phyloP scores from a whole-genome alignment of 257 asterid genomes.

The Salvia rosmarinus region DNA sequence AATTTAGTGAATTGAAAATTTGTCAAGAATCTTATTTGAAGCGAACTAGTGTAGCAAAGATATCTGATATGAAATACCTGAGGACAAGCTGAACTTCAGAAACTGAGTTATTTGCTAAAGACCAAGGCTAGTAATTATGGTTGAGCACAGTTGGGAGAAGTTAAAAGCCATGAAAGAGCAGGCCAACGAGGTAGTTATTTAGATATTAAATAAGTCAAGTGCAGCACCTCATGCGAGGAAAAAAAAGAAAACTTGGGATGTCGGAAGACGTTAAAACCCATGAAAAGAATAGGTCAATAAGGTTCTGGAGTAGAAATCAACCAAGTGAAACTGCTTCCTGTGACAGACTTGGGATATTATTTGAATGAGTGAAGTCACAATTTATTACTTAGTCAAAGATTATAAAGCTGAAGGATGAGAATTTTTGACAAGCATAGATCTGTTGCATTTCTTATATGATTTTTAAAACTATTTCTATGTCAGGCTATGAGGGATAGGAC shows the following conservation, averaged over 20 bases:
- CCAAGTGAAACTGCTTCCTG: slow-evolving; percentile 11
- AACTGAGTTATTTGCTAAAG: too few species aligned
- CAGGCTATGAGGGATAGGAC: slow-evolving; percentile 10
- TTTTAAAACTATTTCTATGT: slow-evolving; percentile 14
- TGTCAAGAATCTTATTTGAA: too few species aligned
- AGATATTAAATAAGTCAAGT: neutral
- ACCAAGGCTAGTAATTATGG: too few species aligned
- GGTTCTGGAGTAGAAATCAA: neutral
- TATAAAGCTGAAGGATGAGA: slow-evolving; percentile 14
- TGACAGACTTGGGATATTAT: neutral
- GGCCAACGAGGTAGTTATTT: neutral
- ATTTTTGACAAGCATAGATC: neutral
- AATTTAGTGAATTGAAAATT: too few species aligned
- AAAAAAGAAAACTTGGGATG: neutral
- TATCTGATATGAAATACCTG: too few species aligned
- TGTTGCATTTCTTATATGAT: slow-evolving; percentile 18
- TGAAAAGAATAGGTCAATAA: neutral
- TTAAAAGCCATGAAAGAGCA: neutral
- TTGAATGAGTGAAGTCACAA: neutral
- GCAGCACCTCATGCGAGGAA: too few species aligned
- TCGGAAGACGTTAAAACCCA: neutral
- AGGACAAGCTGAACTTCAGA: too few species aligned
- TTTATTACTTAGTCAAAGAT: neutral
- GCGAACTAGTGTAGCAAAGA: too few species aligned
- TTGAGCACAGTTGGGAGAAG: too few species aligned